A percentile compares a stretch with the other conserved stretches of the same genome.
Conservation (phyloP, 495 filamentous ascomycete species). For the Parathielavia appendiculata region DNA sequence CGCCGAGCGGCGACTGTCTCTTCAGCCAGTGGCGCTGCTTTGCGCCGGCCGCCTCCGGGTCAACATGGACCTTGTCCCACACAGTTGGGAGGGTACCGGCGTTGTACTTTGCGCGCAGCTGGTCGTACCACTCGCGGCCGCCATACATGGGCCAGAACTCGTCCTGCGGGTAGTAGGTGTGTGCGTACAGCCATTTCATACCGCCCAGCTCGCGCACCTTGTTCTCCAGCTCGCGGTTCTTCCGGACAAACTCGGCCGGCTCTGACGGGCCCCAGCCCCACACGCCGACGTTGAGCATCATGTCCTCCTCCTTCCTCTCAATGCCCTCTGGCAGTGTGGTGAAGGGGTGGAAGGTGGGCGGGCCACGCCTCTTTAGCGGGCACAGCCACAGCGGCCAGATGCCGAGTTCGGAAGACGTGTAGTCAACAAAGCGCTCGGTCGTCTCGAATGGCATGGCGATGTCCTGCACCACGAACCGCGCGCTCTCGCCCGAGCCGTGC, state of each 20-base stretch:
- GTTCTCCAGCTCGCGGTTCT: conserved; percentile 61
- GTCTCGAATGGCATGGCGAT: conserved; percentile 50
- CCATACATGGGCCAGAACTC: conserved; percentile 56
- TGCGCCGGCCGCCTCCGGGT: conserved; percentile 22
- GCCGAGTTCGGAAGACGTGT: conserved; percentile 41
- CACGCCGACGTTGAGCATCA: conserved; percentile 53
- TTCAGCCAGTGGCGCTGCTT: conserved; percentile 37
- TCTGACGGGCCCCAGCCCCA: conserved; percentile 49
- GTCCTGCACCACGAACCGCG: conserved; percentile 54
- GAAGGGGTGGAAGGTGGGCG: conserved; percentile 47
- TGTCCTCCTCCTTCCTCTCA: conserved; percentile 18
- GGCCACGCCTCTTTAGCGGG: conserved; percentile 43
- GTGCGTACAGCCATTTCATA: conserved; percentile 58
- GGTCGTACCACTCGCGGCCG: conserved; percentile 47
- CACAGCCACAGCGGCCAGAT: conserved; percentile 60
- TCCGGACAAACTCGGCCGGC: conserved; percentile 41
- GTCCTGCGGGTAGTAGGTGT: conserved; percentile 51
- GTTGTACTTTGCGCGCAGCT: conserved; percentile 46
- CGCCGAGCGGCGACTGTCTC: conserved; percentile 46
- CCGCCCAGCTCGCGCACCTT: conserved; percentile 62
- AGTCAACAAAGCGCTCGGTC: conserved; percentile 49
- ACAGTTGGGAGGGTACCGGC: conserved; percentile 50
- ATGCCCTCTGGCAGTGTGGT: conserved; percentile 29
- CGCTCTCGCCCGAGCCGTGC: conserved; percentile 51
- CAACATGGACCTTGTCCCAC: conserved; percentile 53